A percentile compares a stretch with the other conserved stretches of the same genome.
Evolutionary conservation across 345 rosid genomes (phyloP).

Genomic region (Orychophragmus violaceus): DNA sequence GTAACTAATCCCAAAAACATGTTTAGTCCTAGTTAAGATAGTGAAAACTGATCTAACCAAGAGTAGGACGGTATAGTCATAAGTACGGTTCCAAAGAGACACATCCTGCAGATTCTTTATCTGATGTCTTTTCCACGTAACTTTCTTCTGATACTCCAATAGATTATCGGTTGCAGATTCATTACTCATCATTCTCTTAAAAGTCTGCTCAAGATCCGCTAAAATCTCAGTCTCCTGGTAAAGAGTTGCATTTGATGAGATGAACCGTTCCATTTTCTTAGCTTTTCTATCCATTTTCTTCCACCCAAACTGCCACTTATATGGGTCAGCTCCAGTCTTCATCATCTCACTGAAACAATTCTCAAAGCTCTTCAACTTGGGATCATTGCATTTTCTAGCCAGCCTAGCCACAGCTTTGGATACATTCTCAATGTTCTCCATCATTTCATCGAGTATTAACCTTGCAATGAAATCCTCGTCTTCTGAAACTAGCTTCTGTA

Average conservation of each 20-base stretch:
- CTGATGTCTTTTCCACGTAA: slow-evolving; percentile 75
- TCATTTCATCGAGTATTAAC: slow-evolving; percentile 63
- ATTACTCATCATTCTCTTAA: slow-evolving; percentile 58
- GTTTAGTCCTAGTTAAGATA: slow-evolving; percentile 49
- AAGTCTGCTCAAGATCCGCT: slow-evolving; percentile 67
- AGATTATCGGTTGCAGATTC: slow-evolving; percentile 54
- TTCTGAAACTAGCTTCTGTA: slow-evolving; percentile 75
- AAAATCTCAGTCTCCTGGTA: slow-evolving; percentile 92
- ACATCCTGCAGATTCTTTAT: slow-evolving; percentile 61
- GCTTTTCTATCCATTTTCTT: slow-evolving; percentile 82
- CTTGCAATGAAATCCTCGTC: slow-evolving; percentile 60
- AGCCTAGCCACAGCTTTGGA: slow-evolving; percentile 73
- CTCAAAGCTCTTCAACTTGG: slow-evolving; percentile 56
- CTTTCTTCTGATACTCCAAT: slow-evolving; percentile 66
- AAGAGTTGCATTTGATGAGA: slow-evolving; percentile 58
- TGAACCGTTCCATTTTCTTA: slow-evolving; percentile 78
- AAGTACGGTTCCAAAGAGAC: slow-evolving; percentile 83
- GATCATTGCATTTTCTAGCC: slow-evolving; percentile 63
- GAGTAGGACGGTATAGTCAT: slow-evolving; percentile 63
- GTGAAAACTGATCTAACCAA: slow-evolving; percentile 76
- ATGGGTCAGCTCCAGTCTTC: slow-evolving; percentile 57
- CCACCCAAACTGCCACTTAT: slow-evolving; percentile 57
- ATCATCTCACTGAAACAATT: slow-evolving; percentile 47
- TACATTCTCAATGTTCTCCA: slow-evolving; percentile 52
- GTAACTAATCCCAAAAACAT: slow-evolving; percentile 57